A percentile compares a stretch with the other conserved stretches of the same genome.
Evolutionary conservation across 192 early-diverging fungal species (phyloP).

Genomic region (Phlyctochytrium arcticum): DNA sequence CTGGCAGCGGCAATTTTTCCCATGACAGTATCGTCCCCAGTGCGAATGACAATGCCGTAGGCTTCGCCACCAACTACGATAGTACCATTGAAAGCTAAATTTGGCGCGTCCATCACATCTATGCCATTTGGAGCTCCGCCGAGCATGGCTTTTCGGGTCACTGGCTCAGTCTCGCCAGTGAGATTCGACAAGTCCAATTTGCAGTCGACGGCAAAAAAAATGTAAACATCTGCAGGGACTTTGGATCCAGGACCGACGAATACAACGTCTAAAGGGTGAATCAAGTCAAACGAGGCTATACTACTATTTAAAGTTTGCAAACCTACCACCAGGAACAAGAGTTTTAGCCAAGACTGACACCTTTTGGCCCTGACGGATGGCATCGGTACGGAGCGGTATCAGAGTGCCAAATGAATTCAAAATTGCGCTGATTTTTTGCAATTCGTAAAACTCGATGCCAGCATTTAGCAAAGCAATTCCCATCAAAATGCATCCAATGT

Average conservation of each 20-base stretch:
- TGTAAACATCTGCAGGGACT: constrained; percentile 40
- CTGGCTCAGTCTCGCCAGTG: constrained; percentile 51
- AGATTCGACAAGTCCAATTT: constrained; percentile 46
- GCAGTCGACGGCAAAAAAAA: constrained; percentile 35
- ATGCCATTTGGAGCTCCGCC: constrained; percentile 1
- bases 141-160: constrained; percentile 19
- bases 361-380: constrained; percentile 28
- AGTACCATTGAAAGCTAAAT: constrained; percentile 46
- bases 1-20: constrained; percentile 47
- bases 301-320: background rate
- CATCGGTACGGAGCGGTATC: constrained; percentile 36
- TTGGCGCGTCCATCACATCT: constrained; percentile 42
- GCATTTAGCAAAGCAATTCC: constrained; percentile 52
- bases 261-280: constrained; percentile 31
- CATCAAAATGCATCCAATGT: constrained; percentile 48
- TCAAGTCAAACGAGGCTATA: background rate
- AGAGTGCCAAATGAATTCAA: constrained; percentile 67
- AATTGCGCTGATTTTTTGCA: constrained; percentile 68
- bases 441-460: constrained; percentile 53
- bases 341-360: constrained; percentile 21
- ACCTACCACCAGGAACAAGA: constrained; percentile 35
- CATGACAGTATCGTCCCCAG: constrained; percentile 43
- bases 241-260: constrained; percentile 35
- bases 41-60: constrained; percentile 44
- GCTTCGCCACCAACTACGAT: constrained; percentile 44